phyloP scores from a whole-genome alignment of 345 rosid genomes.

The Alliaria petiolata region DNA sequence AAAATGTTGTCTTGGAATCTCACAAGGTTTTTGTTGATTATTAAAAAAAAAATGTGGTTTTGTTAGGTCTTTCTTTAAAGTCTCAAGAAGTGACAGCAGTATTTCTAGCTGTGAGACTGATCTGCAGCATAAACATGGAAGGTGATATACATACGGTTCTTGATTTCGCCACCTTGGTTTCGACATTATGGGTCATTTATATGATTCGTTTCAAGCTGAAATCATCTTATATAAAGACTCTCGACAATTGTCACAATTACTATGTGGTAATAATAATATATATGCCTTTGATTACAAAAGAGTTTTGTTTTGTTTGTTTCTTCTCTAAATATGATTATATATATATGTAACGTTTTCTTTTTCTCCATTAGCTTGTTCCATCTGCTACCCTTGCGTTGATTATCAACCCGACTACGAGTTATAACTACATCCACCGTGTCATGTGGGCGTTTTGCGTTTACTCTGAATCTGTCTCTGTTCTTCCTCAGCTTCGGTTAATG shows the following conservation, averaged over 20 bases:
- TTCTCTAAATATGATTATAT: background rate
- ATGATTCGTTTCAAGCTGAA: constrained; percentile 73
- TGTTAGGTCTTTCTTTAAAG: constrained; percentile 73
- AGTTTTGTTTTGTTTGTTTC: background rate
- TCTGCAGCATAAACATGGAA: constrained; percentile 43
- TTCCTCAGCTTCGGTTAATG: constrained; percentile 90
- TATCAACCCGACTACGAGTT: constrained; percentile 38
- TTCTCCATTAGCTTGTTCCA: constrained; percentile 51
- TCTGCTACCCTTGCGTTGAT: constrained; percentile 47
- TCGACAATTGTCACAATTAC: constrained; percentile 54
- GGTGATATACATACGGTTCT: constrained; percentile 58
- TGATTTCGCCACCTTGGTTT: constrained; percentile 50
- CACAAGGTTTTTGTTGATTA: background rate
- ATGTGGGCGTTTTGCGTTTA: constrained; percentile 68
- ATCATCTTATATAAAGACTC: constrained; percentile 54
- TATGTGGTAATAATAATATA: constrained; percentile 41
- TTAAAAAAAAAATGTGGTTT: background rate
- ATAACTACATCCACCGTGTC: constrained; percentile 16
- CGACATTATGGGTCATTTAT: constrained; percentile 69
- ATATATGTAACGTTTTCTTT: background rate
- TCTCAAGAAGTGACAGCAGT: constrained; percentile 69
- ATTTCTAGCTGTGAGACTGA: constrained; percentile 56
- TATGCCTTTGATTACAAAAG: background rate
- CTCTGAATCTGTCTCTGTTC: constrained; percentile 68
- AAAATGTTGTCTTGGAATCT: background rate